Base-by-base conservation (phyloP, 2,329 filamentous ascomycete species). In the Aspergillus amoenus region DNA sequence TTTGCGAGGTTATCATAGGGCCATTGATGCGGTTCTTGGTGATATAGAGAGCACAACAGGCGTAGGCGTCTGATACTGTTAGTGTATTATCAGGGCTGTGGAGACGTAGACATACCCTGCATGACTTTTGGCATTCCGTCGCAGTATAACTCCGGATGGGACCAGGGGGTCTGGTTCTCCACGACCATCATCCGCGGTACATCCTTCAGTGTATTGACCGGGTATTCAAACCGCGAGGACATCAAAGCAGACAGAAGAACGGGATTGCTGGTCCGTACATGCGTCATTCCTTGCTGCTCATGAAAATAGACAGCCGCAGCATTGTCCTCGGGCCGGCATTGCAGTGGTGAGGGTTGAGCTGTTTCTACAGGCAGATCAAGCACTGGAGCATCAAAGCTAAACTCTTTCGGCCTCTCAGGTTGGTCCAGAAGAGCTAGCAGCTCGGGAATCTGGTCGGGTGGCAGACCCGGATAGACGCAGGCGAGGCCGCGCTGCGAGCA, bases 21-120 rank as follows among this genome's bases (percentile, higher is more conserved):
- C 75, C 67, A 61, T 85, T 86, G 17, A 66, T 63, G 0, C 73
- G 59, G 46, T 80, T 85, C 60, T 78, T 82, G 9, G 79, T 72
- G 43, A 80, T 70, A 61, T 82, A 83, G 0, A 86, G 68, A 1
- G 81, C 81, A 64, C 82, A 85, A 24, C 79, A 77, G 4, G 82
- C 76, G 58, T 81, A 73, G 0, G 80, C 82, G 60, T 85, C 82
- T 83, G 47, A 39, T 27, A 13, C 1, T 9, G 3, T 53, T n/a
- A 43, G 18, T 18, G 18, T 18, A 18, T 18, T 18, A 18, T 18
- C 18, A 18, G 18, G 18, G 18, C 18, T 18, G 2, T 18, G 18
- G 18, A 18, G 18, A 18, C 18, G 18, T 18, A 18, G 9, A 58
- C 51, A 17, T 63, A 78, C 80, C 81, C 73, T 84, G 78, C 63